phyloP scores from a whole-genome alignment of 768 basidiomycete genomes.

The Scleroderma bovista region DNA sequence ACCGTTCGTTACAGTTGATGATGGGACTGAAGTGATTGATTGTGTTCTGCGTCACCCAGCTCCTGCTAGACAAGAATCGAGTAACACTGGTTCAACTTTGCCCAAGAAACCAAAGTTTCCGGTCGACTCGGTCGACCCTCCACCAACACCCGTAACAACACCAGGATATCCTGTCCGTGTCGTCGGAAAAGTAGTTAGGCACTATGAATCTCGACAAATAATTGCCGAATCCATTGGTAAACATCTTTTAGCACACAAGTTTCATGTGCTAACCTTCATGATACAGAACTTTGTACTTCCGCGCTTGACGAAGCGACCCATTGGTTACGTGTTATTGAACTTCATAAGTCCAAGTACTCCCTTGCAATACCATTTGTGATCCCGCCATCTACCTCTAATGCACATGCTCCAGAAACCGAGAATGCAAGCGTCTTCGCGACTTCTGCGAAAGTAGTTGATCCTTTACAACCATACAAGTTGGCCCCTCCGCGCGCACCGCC shows the following conservation, averaged over 20 bases:
- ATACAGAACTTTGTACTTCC: conserved; percentile 41
- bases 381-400: conserved; percentile 22
- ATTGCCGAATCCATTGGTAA: conserved; percentile 47
- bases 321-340: conserved; percentile 42
- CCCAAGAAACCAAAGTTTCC: conserved; percentile 11
- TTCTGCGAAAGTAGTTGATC: conserved; percentile 4
- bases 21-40: conserved; percentile 70
- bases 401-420: background rate
- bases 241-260: conserved; percentile 9
- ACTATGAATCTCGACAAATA: conserved; percentile 42
- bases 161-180: conserved; percentile 45
- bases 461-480: conserved; percentile 1
- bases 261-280: background rate
- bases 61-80: conserved; percentile 6
- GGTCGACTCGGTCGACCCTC: background rate
- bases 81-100: conserved; percentile 7
- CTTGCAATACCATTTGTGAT: conserved; percentile 44
- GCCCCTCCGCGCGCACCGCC: conserved; percentile 9
- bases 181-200: conserved; percentile 39
- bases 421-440: conserved; percentile 7
- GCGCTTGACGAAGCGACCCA: conserved; percentile 58
- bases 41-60: conserved; percentile 44
- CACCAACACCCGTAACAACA: conserved; percentile 30
- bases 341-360: conserved; percentile 52
- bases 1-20: conserved; percentile 52